phyloP scores from a whole-genome alignment of 768 basidiomycete species.

The Boletus sp. region DNA sequence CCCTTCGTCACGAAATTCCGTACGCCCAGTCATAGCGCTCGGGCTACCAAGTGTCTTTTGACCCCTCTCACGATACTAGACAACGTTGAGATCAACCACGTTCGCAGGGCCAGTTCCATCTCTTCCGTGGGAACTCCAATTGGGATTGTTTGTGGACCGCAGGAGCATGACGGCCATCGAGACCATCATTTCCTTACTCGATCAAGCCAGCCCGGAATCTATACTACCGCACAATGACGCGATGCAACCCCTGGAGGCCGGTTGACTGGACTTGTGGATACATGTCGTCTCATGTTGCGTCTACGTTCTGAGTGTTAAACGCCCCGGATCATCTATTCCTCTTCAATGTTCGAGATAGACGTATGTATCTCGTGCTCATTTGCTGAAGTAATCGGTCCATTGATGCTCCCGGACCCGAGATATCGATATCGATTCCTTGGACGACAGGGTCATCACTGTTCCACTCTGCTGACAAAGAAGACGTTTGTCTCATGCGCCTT shows the following conservation, averaged over 20 bases:
- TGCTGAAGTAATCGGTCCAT: neutral
- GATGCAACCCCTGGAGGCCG: slow-evolving; percentile 1
- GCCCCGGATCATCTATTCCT: neutral
- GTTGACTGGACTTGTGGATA: slow-evolving; percentile 1
- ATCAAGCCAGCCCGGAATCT: slow-evolving; percentile 23
- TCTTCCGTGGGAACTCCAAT: slow-evolving; percentile 27
- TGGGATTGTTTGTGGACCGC: slow-evolving; percentile 26
- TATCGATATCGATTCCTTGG: neutral
- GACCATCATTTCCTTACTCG: slow-evolving; percentile 28
- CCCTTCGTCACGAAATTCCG: neutral
- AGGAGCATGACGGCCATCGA: slow-evolving; percentile 23
- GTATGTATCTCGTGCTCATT: slow-evolving; percentile 4
- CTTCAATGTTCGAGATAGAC: neutral
- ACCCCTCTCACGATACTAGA: slow-evolving; percentile 19
- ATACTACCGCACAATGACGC: neutral
- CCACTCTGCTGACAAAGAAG: too few species aligned
- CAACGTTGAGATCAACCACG: slow-evolving; percentile 9
- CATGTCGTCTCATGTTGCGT: neutral
- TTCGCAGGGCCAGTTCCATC: slow-evolving; percentile 19
- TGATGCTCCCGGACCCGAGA: neutral
- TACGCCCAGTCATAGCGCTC: neutral
- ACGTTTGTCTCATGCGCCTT: too few species aligned
- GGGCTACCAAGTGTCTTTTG: slow-evolving; percentile 13
- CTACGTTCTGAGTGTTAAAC: neutral
- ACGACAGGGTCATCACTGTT: neutral